Base-by-base conservation (phyloP, 2,329 filamentous ascomycete genomes). In the Cladophialophora bantiana region DNA sequence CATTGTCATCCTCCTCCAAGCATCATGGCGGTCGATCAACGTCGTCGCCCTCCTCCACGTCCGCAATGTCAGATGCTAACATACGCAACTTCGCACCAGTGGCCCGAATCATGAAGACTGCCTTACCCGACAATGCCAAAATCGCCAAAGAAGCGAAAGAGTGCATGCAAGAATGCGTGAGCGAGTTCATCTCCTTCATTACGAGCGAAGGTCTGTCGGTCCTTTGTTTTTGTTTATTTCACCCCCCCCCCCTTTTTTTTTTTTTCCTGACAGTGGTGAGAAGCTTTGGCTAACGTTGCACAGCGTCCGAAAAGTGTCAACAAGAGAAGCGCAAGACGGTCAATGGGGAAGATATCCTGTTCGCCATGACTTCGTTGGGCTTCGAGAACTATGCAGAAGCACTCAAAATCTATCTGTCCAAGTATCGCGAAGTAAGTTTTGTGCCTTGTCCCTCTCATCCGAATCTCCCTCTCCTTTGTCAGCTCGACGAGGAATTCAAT, bases 141-240 rank as follows among this genome's bases (percentile, higher is more conserved):
- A 99, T 99, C 69, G 94, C 94, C 67, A 99, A 99, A 78, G 95
- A 99, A 78, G 95, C 95, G 64, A 99, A 99, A 80, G 95, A 99
- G 79, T 99, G 95, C 82, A 98, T 99, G 95, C 95, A 99, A 80
- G 95, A 99, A 81, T 99, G 95, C 77, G 95, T 99, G 66, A 97
- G 94, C 88, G 95, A 99, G 82, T 99, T 99, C 81, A 99, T 99
- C 83, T 97, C 93, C 6, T 99, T 99, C 85, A 98, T 99, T 78
- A 99, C 95, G 40, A 98, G 94, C 79, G 95, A 99, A 86, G 95
- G 95, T 97, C 80, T 61, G 63, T 48, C 15, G 36, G 5, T 34
- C 40, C n/a, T 6, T 31, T 18, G 18, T 15, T 20, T 31, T 6
- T 31, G 35, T 59, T 4, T n/a, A 66, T 60, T 60, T 56, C 26